These are phyloP conservation scores for Limnanthes douglasii DNA, from an alignment of 345 rosid species.

Conservation along the genomic window DNA sequence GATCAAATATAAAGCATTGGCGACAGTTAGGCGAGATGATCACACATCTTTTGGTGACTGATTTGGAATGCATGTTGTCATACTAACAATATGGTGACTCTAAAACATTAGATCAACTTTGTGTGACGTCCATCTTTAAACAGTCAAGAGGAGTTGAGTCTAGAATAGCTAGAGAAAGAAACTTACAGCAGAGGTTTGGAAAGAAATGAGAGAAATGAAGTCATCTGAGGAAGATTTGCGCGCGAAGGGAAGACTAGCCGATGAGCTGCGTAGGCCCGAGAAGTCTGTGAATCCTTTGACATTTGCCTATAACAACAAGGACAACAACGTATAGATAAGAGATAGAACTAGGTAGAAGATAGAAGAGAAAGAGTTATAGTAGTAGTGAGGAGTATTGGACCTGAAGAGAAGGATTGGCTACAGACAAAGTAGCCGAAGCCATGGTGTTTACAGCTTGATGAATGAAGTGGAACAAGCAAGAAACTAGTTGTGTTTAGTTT, in stretches of 20 bases:
- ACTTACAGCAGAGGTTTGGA: constrained; percentile 83
- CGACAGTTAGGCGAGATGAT: neutral
- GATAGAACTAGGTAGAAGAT: neutral
- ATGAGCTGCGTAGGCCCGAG: constrained; percentile 58
- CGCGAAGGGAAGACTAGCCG: constrained; percentile 43
- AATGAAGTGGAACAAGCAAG: neutral
- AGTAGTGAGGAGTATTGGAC: constrained; percentile 13
- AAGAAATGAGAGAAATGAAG: constrained; percentile 42
- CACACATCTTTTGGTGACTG: neutral
- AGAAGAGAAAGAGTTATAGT: neutral
- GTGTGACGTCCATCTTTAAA: no score
- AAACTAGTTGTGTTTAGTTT: no score
- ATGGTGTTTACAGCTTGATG: constrained; percentile 16
- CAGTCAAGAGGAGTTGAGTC: neutral
- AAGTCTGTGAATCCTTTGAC: constrained; percentile 63
- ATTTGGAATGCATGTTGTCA: neutral
- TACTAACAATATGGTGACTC: no score
- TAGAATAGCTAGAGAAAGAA: neutral
- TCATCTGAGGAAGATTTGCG: constrained; percentile 59
- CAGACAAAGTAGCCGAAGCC: constrained; percentile 90
- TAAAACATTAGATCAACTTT: no score
- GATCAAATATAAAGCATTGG: constrained; percentile 5
- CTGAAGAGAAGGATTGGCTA: constrained; percentile 83
- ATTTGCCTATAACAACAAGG: constrained; percentile 16
- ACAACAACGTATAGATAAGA: neutral